A percentile compares a stretch with the other conserved stretches of the same genome.
Conservation (phyloP, 345 rosid genomes). For the Brassica cretica region DNA sequence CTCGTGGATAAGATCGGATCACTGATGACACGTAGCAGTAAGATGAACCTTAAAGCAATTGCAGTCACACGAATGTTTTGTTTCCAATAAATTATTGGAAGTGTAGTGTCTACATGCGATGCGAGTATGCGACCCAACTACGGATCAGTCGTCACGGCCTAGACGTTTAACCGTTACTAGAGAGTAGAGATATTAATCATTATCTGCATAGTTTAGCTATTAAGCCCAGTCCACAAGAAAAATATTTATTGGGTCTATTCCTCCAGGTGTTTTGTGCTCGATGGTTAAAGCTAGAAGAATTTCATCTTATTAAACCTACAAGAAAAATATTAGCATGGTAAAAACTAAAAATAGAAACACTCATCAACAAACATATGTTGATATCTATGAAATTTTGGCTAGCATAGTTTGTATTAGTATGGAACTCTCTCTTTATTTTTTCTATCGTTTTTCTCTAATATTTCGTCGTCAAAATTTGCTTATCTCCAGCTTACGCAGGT, state of each 20-base stretch:
- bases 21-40: not conserved
- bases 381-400: not conserved
- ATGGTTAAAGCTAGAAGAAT: not conserved
- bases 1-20: not conserved
- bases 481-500: too few species aligned
- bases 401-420: not conserved
- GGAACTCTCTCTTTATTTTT: too few species aligned
- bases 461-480: too few species aligned
- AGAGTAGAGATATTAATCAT: not conserved
- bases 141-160: slow-evolving; percentile 1
- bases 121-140: not conserved
- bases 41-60: slow-evolving; percentile 7
- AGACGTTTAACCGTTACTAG: not conserved
- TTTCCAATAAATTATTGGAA: not conserved
- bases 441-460: too few species aligned
- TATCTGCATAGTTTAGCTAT: not conserved
- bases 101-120: not conserved
- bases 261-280: not conserved
- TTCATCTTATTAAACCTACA: not conserved
- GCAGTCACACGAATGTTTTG: not conserved
- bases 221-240: slow-evolving; percentile 21
- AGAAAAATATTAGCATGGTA: not conserved
- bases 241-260: not conserved
- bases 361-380: not conserved
- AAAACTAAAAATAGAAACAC: not conserved